phyloP scores from a whole-genome alignment of 1,284 basidiomycete species.

The Apiotrichum laibachii region DNA sequence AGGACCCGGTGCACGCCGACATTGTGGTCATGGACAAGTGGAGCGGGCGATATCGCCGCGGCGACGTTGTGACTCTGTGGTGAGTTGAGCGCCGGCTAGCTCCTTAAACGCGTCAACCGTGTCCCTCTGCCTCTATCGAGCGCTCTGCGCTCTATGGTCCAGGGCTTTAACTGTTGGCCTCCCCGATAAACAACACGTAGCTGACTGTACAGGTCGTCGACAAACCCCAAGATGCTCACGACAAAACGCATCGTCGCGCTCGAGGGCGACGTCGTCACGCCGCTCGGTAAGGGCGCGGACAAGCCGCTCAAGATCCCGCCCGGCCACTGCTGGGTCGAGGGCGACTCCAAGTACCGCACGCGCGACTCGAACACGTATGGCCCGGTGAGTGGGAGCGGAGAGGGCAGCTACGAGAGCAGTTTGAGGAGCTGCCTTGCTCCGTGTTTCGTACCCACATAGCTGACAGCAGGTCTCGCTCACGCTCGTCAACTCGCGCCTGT shows the following conservation, averaged over 20 bases:
- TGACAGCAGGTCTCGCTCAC: conserved; percentile 49
- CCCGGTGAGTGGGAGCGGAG: conserved; percentile 47
- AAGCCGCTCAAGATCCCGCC: conserved; percentile 47
- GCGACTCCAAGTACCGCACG: conserved; percentile 54
- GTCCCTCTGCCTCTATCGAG: too few relatives aligned
- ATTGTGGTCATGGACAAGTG: conserved; percentile 56
- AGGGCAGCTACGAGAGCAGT: too few relatives aligned
- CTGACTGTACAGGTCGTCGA: conserved; percentile 49
- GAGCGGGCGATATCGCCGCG: conserved; percentile 45
- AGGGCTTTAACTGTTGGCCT: neutral
- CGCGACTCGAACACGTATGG: conserved; percentile 56
- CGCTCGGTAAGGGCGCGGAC: conserved; percentile 47
- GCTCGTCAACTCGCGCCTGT: conserved; percentile 50
- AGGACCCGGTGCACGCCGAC: conserved; percentile 50
- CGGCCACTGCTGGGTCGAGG: conserved; percentile 57
- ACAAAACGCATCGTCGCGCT: conserved; percentile 58
- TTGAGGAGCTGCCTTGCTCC: too few relatives aligned
- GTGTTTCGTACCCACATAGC: too few relatives aligned
- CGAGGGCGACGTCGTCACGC: conserved; percentile 55
- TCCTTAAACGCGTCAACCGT: too few relatives aligned
- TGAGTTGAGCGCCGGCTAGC: too few relatives aligned
- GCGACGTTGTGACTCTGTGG: conserved; percentile 57
- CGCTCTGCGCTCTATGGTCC: neutral
- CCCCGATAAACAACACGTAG: neutral
- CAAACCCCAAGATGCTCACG: conserved; percentile 53